Evolutionary conservation across 2,329 filamentous ascomycete species (phyloP).

Genomic region (Paecilomyces sp.): DNA sequence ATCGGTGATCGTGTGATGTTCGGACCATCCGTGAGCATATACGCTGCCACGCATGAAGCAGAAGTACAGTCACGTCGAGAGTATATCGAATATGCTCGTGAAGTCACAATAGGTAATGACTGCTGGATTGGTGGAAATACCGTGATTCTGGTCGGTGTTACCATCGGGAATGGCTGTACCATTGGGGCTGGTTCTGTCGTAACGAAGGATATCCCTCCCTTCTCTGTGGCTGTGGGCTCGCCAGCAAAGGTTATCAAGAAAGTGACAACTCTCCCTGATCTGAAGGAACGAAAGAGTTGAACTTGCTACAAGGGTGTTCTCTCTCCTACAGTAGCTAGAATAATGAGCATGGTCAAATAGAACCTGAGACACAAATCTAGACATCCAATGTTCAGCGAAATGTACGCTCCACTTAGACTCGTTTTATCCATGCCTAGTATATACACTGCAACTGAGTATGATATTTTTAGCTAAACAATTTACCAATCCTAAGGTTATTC

Average conservation of each 20-base stretch:
- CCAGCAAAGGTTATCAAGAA: conserved; percentile 9
- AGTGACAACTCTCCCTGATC: conserved; percentile 1
- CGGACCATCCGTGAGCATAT: conserved; percentile 47
- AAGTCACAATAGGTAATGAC: conserved; percentile 43
- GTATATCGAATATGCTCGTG: conserved; percentile 43
- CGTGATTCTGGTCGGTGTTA: conserved; percentile 36
- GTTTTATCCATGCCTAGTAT: background rate
- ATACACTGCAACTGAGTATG: background rate
- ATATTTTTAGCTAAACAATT: background rate
- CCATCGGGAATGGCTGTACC: conserved; percentile 34
- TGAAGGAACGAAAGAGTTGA: background rate
- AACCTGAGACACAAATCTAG: too few species aligned
- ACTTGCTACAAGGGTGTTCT: background rate
- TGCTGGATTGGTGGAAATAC: conserved; percentile 45
- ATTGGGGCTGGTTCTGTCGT: conserved; percentile 36
- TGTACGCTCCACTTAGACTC: background rate
- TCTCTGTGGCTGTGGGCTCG: conserved; percentile 7
- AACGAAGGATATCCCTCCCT: conserved; percentile 20
- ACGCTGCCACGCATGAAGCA: conserved; percentile 46
- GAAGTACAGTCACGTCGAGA: conserved; percentile 42
- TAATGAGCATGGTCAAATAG: too few species aligned
- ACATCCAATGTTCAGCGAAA: too few species aligned
- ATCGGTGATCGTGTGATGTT: conserved; percentile 48
- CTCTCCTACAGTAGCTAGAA: too few species aligned
- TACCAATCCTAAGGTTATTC: background rate